Evolutionary conservation across 257 asterid species (phyloP), one percentile per base, ranked within the genome.

Genomic region (Solanum verrucosum): DNA sequence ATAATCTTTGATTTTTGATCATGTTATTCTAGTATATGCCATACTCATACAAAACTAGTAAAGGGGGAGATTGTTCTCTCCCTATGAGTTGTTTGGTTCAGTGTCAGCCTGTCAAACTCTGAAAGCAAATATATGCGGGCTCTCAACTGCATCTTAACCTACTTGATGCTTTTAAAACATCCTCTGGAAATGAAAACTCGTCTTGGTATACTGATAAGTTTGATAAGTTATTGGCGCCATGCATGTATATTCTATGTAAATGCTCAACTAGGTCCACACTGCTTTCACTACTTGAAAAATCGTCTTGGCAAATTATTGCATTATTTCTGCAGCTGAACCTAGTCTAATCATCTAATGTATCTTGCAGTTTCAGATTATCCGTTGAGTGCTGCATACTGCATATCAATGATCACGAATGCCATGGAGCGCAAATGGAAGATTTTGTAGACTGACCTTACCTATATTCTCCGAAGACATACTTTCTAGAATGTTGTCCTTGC

Each of bases 281-380:
- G 85, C 1, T 79, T 42, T 49, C 9, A 5, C 25, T 44, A 16
- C n/a, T 5, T 2, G 67, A 44, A 27, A 27, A 27, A 27, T 78
- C 38, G 29, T 79, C 85, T 4, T 15, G 18, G 67, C 67, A 44
- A 44, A 8, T 67, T 42, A 67, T 27, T 25, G 31, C 40, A 38
- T 67, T 25, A 35, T 65, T 38, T n/a, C 63, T 12, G 79, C 38
- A 29, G 71, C 63, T 73, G 31, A 23, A 25, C 44, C 27, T 74
- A 31, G 21, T 44, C 71, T 79, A 18, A 49, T 31, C 34, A 74
- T 25, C 20, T 67, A 44, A 74, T 91, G 52, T 21, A 13, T 75
- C 87, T 73, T 90, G 95, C 98, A 96, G 98, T 96, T 90, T 96
- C 98, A 11, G 96, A 94, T 86, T 95, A 91, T 88, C 98, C 96